phyloP scores from a whole-genome alignment of 2,329 filamentous ascomycete species.

The Proliferodiscus dingleyae region DNA sequence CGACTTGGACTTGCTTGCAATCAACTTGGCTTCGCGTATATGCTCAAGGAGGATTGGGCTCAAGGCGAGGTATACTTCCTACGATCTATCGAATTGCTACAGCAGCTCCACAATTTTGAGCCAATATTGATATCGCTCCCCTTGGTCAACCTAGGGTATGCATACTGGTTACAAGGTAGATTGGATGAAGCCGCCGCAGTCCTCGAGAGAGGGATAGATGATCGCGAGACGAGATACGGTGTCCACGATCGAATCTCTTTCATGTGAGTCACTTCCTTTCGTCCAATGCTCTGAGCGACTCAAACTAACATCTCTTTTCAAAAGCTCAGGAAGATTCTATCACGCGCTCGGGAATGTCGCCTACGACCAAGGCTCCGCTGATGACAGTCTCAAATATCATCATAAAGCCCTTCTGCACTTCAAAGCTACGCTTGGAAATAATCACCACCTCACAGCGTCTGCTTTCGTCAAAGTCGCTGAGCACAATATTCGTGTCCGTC shows the following conservation, averaged over 20 bases:
- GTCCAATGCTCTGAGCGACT: not conserved
- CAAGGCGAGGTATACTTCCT: constrained; percentile 6
- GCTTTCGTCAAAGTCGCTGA: constrained; percentile 24
- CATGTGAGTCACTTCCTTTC: constrained; percentile 7
- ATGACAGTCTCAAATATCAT: constrained; percentile 23
- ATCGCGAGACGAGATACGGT: constrained; percentile 10
- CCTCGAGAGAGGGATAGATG: constrained; percentile 5
- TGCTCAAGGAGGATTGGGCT: constrained; percentile 1
- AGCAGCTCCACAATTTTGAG: constrained; percentile 5
- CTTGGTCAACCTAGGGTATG: constrained; percentile 10
- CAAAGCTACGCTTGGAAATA: constrained; percentile 22
- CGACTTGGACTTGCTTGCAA: constrained; percentile 10
- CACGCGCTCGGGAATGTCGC: constrained; percentile 15
- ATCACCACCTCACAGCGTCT: constrained; percentile 26
- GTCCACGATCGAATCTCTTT: constrained; percentile 9
- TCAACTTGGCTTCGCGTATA: constrained; percentile 5
- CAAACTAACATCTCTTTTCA: not conserved
- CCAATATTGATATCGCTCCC: constrained; percentile 8
- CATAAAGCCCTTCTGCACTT: constrained; percentile 21
- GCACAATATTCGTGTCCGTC: constrained; percentile 18
- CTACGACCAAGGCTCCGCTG: constrained; percentile 7
- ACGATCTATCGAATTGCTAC: constrained; percentile 6
- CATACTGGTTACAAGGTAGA: constrained; percentile 10
- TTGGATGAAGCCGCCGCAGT: constrained; percentile 5
- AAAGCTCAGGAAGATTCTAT: constrained; percentile 3